Percentiles rank a stretch among this genome's conserved stretches.
Evolutionary conservation across 495 filamentous ascomycete species (phyloP).

Genomic region (Aspergillus haitiensis): DNA sequence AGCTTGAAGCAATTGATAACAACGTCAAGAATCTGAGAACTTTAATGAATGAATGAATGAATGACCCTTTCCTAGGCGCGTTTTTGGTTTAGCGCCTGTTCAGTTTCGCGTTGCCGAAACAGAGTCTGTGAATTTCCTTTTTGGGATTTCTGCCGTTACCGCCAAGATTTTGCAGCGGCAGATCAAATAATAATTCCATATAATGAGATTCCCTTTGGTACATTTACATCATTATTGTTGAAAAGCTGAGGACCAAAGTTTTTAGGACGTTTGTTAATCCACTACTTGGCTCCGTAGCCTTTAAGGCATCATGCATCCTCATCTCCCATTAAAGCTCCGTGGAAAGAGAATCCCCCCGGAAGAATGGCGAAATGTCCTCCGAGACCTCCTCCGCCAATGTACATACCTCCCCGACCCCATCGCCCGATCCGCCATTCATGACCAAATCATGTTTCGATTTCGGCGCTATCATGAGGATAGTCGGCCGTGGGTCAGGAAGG

Average conservation of each 20-base stretch:
- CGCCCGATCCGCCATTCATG: conserved; percentile 59
- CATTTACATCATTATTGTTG: too few relatives aligned
- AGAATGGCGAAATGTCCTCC: conserved; percentile 63
- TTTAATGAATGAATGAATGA: not conserved
- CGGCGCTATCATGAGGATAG: conserved; percentile 29
- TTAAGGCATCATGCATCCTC: not conserved
- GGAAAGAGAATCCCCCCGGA: not conserved
- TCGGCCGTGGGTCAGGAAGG: conserved; percentile 2
- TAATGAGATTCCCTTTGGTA: too few relatives aligned
- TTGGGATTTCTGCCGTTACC: not conserved
- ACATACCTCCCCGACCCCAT: conserved; percentile 78
- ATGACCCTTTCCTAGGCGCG: conserved; percentile 26
- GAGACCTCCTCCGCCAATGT: conserved; percentile 78
- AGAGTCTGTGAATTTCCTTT: conserved; percentile 6
- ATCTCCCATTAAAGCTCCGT: not conserved
- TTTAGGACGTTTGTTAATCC: not conserved
- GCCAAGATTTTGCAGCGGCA: not conserved
- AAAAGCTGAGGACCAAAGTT: not conserved
- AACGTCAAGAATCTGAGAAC: conserved; percentile 22
- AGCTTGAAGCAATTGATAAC: not conserved
- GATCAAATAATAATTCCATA: too few relatives aligned
- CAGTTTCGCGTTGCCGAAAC: conserved; percentile 24
- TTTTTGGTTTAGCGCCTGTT: conserved; percentile 26
- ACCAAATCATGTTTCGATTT: conserved; percentile 60
- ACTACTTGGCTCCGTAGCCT: too few relatives aligned